Evolutionary conservation across 164 flowering plant species (phyloP).

Genomic region (Hamamelis virginiana): DNA sequence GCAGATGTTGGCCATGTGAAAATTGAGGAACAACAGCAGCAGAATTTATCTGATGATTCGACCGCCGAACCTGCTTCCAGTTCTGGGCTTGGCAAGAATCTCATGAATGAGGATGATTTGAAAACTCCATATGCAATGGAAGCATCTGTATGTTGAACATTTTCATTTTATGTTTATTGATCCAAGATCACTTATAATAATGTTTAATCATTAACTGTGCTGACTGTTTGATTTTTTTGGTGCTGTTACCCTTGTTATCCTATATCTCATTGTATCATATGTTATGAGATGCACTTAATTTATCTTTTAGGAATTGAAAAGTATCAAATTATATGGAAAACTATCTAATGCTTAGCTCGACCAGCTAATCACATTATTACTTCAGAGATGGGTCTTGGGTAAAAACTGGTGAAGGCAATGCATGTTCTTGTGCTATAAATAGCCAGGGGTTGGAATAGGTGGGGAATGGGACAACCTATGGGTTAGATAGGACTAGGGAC

Average conservation of each 20-base stretch:
- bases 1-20: constrained; percentile 51
- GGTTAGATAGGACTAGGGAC: no score
- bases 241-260: neutral
- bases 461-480: no score
- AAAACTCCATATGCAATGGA: constrained; percentile 55
- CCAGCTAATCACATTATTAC: no score
- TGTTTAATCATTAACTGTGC: neutral
- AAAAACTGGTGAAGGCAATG: no score
- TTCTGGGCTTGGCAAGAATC: constrained; percentile 50
- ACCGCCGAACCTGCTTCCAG: constrained; percentile 42
- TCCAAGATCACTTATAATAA: neutral
- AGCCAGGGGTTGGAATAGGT: no score
- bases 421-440: no score
- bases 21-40: constrained; percentile 69
- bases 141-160: constrained; percentile 45
- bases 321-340: no score
- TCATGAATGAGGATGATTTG: constrained; percentile 68
- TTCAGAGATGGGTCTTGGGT: no score
- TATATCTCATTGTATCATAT: no score
- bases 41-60: constrained; percentile 56
- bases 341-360: no score
- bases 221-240: neutral
- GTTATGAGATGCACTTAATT: no score
- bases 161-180: neutral
- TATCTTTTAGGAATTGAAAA: no score